A percentile compares a stretch with the other conserved stretches of the same genome.
Conservation (phyloP, 2,329 filamentous ascomycete genomes). For the Aspergillus pseudotamarii region DNA sequence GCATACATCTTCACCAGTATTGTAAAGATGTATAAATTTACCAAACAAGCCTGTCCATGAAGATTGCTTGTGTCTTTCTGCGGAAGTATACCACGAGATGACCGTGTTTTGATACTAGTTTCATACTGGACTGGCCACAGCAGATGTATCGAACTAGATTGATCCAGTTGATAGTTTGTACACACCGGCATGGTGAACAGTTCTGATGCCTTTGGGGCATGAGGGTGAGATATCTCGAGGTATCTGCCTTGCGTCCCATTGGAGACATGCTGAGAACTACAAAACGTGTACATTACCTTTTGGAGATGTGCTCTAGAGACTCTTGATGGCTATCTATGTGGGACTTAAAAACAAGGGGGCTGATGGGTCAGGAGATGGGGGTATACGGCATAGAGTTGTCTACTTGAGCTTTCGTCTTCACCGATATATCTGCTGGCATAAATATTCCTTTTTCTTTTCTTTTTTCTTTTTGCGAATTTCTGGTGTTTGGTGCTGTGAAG, state of each 20-base stretch:
- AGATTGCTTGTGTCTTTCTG: not conserved
- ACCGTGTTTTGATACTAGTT: not conserved
- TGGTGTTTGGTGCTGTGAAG: not conserved
- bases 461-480: not conserved
- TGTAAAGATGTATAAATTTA: not conserved
- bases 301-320: not conserved
- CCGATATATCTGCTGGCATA: not conserved
- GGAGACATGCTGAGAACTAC: accelerated
- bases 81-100: not conserved
- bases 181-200: not conserved
- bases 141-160: not conserved
- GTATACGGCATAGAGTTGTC: not conserved
- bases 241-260: not conserved
- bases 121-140: not conserved
- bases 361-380: not conserved
- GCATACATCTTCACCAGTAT: not conserved
- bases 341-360: not conserved
- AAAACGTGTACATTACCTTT: not conserved
- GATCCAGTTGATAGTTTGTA: not conserved
- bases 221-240: not conserved
- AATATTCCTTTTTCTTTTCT: too few species aligned
- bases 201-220: not conserved
- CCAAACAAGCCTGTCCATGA: not conserved
- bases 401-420: not conserved
- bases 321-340: not conserved